Evolutionary conservation across 345 rosid species (phyloP), one percentile per base, ranked within the genome.

Genomic region (Camelina hispida): DNA sequence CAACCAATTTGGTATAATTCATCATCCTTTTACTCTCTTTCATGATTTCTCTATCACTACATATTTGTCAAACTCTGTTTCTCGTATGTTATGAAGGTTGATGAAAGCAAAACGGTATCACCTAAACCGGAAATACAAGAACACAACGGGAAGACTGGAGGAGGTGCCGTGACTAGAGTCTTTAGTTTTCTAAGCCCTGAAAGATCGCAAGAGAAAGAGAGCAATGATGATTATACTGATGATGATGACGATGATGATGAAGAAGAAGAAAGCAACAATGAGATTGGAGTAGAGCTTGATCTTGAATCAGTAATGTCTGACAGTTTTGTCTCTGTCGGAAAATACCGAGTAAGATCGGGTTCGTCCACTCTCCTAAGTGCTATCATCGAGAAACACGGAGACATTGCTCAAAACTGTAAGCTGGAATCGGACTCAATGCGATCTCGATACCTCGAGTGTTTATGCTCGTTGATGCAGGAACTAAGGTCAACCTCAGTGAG

Each of bases 381-480:
- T 8, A 85, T 91, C 76, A 61, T 91, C 5, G 81, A 83, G 61
- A 91, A 83, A 62, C 83, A 92, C 6, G 97, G 97, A 40, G 97
- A 92, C 58, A 87, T 92, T 57, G 96, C 93, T 1, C 85, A 85
- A 43, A 79, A 84, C 69, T 90, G 92, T 61, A 74, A 66, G 56
- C 78, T 92, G 67, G 92, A 87, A 79, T 92, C 97, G 2, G 72
- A 76, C 40, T 89, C 96, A 2, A 80, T 92, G 88, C 84, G 88
- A 1, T 79, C 91, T 0, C 88, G 87, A 47, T 87, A 87, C 82
- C 76, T 92, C 9, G 96, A 92, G 73, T 87, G 94, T 52, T 77
- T 90, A 38, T 92, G 97, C 84, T 77, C 84, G 16, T 81, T 92
- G 48, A 88, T 90, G 74, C 89, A 88, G 62, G 93, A 88, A 66